These are phyloP conservation scores for Tricholoma hemisulphureum DNA, from an alignment of 768 basidiomycete species.

Conservation along the genomic window DNA sequence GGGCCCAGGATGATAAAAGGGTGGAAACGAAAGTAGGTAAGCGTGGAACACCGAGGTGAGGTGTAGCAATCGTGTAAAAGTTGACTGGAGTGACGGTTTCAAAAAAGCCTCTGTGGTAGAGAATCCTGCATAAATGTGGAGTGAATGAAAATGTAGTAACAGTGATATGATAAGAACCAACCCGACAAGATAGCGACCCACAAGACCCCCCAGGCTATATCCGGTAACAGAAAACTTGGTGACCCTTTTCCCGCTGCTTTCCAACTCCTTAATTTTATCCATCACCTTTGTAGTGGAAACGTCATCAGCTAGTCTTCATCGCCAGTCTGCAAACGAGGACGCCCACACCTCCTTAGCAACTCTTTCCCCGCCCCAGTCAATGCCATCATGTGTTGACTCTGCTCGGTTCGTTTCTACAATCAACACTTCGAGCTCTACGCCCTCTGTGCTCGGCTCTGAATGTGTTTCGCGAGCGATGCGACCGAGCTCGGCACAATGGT, in stretches of 20 bases:
- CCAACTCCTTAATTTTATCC: constrained; percentile 51
- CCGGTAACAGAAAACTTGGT: constrained; percentile 70
- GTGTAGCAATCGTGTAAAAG: constrained; percentile 80
- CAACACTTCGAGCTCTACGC: constrained; percentile 52
- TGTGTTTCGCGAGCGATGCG: constrained; percentile 48
- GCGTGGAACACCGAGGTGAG: constrained; percentile 69
- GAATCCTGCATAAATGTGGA: constrained; percentile 42
- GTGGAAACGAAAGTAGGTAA: constrained; percentile 57
- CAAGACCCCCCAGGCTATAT: constrained; percentile 75
- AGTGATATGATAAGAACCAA: constrained; percentile 57
- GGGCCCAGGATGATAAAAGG: constrained; percentile 54
- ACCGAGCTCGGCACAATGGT: constrained; percentile 55
- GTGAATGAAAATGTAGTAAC: constrained; percentile 52
- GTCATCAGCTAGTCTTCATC: neutral
- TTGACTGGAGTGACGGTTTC: constrained; percentile 66
- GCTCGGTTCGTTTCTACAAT: constrained; percentile 61
- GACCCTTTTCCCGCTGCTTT: constrained; percentile 52
- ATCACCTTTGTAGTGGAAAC: constrained; percentile 42
- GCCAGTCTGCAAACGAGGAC: neutral
- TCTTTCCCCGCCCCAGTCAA: constrained; percentile 79
- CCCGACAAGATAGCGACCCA: constrained; percentile 10
- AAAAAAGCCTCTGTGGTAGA: constrained; percentile 69
- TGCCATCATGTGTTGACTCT: constrained; percentile 73
- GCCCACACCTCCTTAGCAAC: constrained; percentile 70
- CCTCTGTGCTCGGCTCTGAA: constrained; percentile 28